These are phyloP conservation scores for sorghum (Sorghum bicolor) DNA, from an alignment of 176 grass and related monocot genomes.

Conservation along the genomic window Sorghum_bicolor_NCBIv3 NC_012876.2:28560501-28561000, in stretches of 20 bases:
- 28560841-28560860: conserved; percentile 54
- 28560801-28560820: conserved; percentile 85
- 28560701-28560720: conserved; percentile 94
- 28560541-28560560: not conserved
- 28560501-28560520: conserved; percentile 12
- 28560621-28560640: conserved; percentile 90
- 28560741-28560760: conserved; percentile 89
- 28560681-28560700: conserved; percentile 93
- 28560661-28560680: conserved; percentile 92
- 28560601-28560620: conserved; percentile 98
- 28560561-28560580: conserved; percentile 21
- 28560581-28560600: conserved; percentile 95
- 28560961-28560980: conserved; percentile 45
- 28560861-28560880: conserved; percentile 55
- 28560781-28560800: conserved; percentile 86
- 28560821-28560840: conserved; percentile 77
- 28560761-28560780: conserved; percentile 94
- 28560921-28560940: conserved; percentile 47
- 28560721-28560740: conserved; percentile 91
- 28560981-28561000: conserved; percentile 29
- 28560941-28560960: conserved; percentile 49
- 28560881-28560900: conserved; percentile 53
- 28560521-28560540: not conserved
- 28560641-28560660: conserved; percentile 93
- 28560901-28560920: conserved; percentile 41